phyloP scores from a whole-genome alignment of 129 eudicot species.

The Centrapalus pauciflorus region DNA sequence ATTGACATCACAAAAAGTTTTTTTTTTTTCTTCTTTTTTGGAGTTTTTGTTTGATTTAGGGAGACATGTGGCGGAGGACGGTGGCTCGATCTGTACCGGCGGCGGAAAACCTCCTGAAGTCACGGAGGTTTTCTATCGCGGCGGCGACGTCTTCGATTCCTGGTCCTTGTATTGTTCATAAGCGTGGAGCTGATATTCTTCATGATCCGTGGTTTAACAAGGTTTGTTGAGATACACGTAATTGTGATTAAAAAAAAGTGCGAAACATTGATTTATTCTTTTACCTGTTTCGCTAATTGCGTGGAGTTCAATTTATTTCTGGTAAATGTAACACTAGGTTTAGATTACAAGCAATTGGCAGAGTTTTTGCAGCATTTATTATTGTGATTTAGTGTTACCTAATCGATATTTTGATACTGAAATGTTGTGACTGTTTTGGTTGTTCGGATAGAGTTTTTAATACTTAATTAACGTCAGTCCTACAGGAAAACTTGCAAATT shows the following conservation, averaged over 20 bases:
- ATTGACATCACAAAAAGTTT: not conserved
- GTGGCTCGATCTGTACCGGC: conserved; percentile 65
- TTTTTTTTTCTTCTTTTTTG: too few relatives aligned
- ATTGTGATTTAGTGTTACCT: not conserved
- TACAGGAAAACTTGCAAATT: not conserved
- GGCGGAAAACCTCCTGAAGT: conserved; percentile 48
- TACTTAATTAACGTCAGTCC: too few relatives aligned
- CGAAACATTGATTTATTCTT: not conserved
- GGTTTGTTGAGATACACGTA: conserved; percentile 36
- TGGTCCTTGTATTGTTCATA: conserved; percentile 83
- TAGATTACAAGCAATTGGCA: conserved; percentile 9
- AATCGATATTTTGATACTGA: conserved; percentile 8
- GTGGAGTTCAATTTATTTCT: not conserved
- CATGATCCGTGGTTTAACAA: conserved; percentile 99
- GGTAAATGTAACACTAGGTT: conserved; percentile 11
- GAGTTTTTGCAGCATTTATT: not conserved
- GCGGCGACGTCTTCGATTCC: conserved; percentile 52
- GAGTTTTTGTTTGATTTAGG: conserved; percentile 4
- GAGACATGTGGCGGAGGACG: conserved; percentile 43
- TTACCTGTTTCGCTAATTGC: not conserved
- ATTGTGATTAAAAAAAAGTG: not conserved
- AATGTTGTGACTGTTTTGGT: not conserved
- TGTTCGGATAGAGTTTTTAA: not conserved
- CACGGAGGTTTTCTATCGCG: conserved; percentile 54
- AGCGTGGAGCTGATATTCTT: conserved; percentile 97